Conservation (phyloP, 73 alveolate species). For the Durusdinium trenchii region DNA sequence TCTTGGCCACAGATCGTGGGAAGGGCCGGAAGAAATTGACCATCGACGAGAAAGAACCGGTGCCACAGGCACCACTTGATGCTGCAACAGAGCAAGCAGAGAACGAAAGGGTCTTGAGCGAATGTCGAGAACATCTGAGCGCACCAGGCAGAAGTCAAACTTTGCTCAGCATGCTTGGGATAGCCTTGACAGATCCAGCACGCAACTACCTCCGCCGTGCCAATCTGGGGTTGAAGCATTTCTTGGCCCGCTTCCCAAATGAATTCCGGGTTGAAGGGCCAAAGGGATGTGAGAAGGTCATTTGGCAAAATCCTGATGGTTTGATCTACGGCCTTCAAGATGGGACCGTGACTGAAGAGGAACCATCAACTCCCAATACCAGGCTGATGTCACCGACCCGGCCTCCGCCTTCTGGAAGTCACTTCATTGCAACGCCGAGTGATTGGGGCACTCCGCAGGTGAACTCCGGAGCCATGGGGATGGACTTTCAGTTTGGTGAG, state of each 20-base stretch:
- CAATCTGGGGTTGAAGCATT: slow-evolving; percentile 76
- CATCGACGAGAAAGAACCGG: neutral
- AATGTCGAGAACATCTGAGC: slow-evolving; percentile 62
- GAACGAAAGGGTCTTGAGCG: slow-evolving; percentile 50
- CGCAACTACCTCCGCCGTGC: slow-evolving; percentile 83
- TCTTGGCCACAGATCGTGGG: slow-evolving; percentile 34
- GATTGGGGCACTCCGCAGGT: slow-evolving; percentile 78
- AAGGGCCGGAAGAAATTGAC: neutral
- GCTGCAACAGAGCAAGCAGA: slow-evolving; percentile 71
- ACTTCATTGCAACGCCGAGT: slow-evolving; percentile 72
- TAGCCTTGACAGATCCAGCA: slow-evolving; percentile 50
- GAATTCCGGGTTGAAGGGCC: slow-evolving; percentile 88
- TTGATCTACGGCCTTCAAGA: neutral
- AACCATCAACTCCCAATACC: slow-evolving; percentile 40
- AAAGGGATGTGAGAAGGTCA: slow-evolving; percentile 64
- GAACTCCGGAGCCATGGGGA: neutral
- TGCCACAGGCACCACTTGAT: neutral
- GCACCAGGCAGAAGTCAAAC: slow-evolving; percentile 41
- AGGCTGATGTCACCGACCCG: slow-evolving; percentile 42
- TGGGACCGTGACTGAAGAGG: neutral
- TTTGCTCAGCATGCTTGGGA: slow-evolving; percentile 86
- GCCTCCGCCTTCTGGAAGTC: slow-evolving; percentile 21
- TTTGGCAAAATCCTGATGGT: slow-evolving; percentile 22
- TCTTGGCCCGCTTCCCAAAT: slow-evolving; percentile 81
- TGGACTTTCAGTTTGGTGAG: neutral